Evolutionary conservation across 305 asterid genomes (phyloP).

Genomic region (Striga hermonthica): DNA sequence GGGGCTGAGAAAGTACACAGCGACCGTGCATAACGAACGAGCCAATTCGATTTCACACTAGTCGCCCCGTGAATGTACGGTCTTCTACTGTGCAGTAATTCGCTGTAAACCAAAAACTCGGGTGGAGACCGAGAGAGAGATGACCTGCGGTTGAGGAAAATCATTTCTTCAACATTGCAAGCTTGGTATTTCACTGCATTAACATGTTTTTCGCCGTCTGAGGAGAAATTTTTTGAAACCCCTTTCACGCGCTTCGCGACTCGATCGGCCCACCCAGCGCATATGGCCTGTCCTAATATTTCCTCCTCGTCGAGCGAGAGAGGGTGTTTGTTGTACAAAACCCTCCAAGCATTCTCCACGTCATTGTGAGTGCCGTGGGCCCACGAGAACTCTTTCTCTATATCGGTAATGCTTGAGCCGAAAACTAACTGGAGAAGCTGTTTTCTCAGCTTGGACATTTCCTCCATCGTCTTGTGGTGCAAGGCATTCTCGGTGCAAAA

Average conservation of each 20-base stretch:
- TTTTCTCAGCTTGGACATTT: conserved; percentile 88
- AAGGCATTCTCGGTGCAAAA: conserved; percentile 59
- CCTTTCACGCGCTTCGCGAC: conserved; percentile 68
- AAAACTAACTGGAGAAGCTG: conserved; percentile 78
- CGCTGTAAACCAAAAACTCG: conserved; percentile 72
- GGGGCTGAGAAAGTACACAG: conserved; percentile 79
- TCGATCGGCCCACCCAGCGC: conserved; percentile 90
- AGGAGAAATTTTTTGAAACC: conserved; percentile 29
- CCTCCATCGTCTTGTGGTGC: conserved; percentile 86
- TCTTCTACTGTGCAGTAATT: conserved; percentile 59
- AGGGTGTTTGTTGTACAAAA: conserved; percentile 51
- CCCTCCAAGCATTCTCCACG: conserved; percentile 68
- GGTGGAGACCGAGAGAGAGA: conserved; percentile 67
- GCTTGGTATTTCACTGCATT: conserved; percentile 68
- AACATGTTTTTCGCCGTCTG: conserved; percentile 53
- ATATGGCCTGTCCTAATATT: conserved; percentile 73
- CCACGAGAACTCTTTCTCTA: conserved; percentile 63
- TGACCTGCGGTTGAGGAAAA: conserved; percentile 75
- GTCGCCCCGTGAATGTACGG: conserved; percentile 91
- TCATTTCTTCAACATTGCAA: conserved; percentile 61
- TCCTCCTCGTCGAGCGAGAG: conserved; percentile 69
- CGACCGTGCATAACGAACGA: conserved; percentile 52
- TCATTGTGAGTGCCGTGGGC: conserved; percentile 55
- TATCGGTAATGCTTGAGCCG: conserved; percentile 40
- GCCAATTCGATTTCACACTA: conserved; percentile 65